Evolutionary conservation across 1,284 basidiomycete species (phyloP).

Genomic region (Ganoderma leucocontextum): DNA sequence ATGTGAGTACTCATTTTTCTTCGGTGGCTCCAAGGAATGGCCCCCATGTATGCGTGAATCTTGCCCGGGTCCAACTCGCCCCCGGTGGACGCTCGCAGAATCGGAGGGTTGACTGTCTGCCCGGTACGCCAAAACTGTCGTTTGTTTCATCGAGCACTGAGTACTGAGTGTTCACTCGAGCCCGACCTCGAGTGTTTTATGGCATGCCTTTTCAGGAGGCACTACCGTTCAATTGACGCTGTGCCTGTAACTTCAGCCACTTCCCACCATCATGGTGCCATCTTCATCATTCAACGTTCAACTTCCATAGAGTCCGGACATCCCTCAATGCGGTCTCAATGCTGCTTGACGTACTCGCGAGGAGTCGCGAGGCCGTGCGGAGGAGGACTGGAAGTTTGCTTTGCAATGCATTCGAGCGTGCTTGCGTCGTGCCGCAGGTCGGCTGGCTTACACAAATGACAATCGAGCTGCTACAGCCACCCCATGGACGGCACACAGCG

Average conservation of each 20-base stretch:
- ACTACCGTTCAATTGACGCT: background rate
- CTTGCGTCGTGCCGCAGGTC: background rate
- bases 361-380: background rate
- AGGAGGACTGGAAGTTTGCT: background rate
- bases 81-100: background rate
- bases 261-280: slow-evolving; percentile 1
- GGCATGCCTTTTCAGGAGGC: background rate
- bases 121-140: too few species aligned
- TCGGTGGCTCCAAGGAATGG: background rate
- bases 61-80: background rate
- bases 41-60: background rate
- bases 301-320: background rate
- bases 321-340: background rate
- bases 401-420: background rate
- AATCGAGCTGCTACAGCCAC: background rate
- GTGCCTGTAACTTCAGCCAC: background rate
- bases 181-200: background rate
- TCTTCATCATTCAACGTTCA: background rate
- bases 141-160: too few species aligned
- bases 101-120: too few species aligned
- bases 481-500: background rate
- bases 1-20: background rate
- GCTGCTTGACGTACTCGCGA: background rate
- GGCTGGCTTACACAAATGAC: background rate
- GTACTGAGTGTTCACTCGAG: background rate